Percentiles rank a stretch among this genome's conserved stretches.
These are phyloP conservation scores for Xylaria sp. DNA, from an alignment of 2,329 filamentous ascomycete genomes.

Conservation along the genomic window DNA sequence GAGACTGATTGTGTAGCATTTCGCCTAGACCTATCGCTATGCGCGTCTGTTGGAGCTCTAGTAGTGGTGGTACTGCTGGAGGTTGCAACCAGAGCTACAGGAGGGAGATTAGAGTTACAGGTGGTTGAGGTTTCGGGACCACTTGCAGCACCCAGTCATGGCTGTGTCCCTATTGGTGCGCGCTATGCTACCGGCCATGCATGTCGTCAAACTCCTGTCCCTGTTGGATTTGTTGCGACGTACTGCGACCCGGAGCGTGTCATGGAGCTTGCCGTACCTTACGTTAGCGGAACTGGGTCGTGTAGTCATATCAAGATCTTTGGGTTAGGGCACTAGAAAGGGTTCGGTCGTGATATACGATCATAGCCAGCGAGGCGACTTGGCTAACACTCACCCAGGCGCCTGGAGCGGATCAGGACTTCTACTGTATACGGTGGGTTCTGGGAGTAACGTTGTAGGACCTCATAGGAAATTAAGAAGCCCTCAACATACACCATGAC, in stretches of 20 bases:
- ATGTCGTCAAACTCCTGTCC: slow-evolving; percentile 20
- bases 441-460: neutral
- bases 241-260: slow-evolving; percentile 26
- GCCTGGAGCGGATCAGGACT: neutral
- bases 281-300: slow-evolving; percentile 16
- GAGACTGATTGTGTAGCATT: slow-evolving; percentile 11
- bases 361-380: neutral
- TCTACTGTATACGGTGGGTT: neutral
- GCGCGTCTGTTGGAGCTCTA: slow-evolving; percentile 14
- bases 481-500: neutral
- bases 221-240: slow-evolving; percentile 23
- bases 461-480: neutral
- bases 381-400: neutral
- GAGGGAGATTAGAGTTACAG: slow-evolving; percentile 30
- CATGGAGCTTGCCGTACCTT: slow-evolving; percentile 23
- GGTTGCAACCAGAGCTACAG: slow-evolving; percentile 17
- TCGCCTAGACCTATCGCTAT: slow-evolving; percentile 13
- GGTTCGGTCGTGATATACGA: slow-evolving; percentile 1
- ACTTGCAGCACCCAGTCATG: slow-evolving; percentile 22
- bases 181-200: slow-evolving; percentile 17
- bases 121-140: slow-evolving; percentile 30
- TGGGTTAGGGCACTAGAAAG: slow-evolving; percentile 5
- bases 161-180: slow-evolving; percentile 27
- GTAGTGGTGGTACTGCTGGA: slow-evolving; percentile 1
- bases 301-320: slow-evolving; percentile 15